These are phyloP conservation scores for Gymnopilus junonius DNA, from an alignment of 768 basidiomycete species.

Conservation along the genomic window DNA sequence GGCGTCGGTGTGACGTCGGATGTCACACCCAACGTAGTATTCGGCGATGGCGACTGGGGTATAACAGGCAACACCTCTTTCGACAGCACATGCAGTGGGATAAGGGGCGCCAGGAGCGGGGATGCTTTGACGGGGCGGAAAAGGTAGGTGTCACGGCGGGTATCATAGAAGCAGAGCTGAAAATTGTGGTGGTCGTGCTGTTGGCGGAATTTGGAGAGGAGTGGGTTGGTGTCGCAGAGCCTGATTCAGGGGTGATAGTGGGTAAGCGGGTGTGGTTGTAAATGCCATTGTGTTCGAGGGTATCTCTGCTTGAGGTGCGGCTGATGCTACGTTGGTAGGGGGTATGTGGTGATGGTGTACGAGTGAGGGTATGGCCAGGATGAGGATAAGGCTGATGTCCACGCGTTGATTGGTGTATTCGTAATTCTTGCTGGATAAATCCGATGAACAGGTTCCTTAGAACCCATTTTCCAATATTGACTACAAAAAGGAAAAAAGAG, in stretches of 20 bases:
- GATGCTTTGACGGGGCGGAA: slow-evolving; percentile 48
- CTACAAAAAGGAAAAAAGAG: slow-evolving; percentile 40
- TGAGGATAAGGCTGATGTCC: too few species aligned
- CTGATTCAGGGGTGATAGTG: not conserved
- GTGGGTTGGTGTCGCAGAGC: not conserved
- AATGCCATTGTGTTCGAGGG: slow-evolving; percentile 13
- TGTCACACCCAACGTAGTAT: not conserved
- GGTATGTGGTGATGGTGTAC: not conserved
- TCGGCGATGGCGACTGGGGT: slow-evolving; percentile 46
- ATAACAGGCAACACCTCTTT: slow-evolving; percentile 37
- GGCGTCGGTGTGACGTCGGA: slow-evolving; percentile 30
- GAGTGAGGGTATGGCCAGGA: too few species aligned
- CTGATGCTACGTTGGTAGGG: slow-evolving; percentile 20
- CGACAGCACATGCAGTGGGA: slow-evolving; percentile 45
- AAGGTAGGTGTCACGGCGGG: slow-evolving; percentile 62
- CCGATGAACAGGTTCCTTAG: slow-evolving; percentile 82
- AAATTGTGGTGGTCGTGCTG: slow-evolving; percentile 45
- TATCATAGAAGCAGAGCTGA: slow-evolving; percentile 67
- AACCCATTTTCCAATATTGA: slow-evolving; percentile 93
- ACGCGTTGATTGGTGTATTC: slow-evolving; percentile 18
- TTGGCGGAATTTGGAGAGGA: not conserved
- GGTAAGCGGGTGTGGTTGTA: slow-evolving; percentile 5
- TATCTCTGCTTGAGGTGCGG: slow-evolving; percentile 26
- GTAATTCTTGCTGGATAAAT: slow-evolving; percentile 74
- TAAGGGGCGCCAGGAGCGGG: slow-evolving; percentile 64